phyloP scores from a whole-genome alignment of 495 filamentous ascomycete species.

The Neurospora sublineolata region DNA sequence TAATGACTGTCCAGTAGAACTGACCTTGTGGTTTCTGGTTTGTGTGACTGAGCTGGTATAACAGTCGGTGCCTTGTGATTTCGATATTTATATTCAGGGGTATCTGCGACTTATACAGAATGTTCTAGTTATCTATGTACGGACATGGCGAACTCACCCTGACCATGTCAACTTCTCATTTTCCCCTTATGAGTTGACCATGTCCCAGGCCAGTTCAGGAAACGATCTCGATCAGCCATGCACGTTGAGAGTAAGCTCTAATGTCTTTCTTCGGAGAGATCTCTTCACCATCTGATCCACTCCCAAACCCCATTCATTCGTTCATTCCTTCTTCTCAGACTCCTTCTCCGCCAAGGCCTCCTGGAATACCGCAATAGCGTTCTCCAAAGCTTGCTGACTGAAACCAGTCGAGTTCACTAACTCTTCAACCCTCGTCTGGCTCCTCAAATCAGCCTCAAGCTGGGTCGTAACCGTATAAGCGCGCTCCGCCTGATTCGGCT shows the following conservation, averaged over 20 bases:
- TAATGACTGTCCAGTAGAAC: not conserved
- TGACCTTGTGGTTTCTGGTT: not conserved
- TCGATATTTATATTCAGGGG: not conserved
- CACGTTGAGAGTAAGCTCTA: not conserved
- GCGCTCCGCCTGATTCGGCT: slow-evolving; percentile 56
- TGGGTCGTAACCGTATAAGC: slow-evolving; percentile 62
- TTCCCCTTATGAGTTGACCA: not conserved
- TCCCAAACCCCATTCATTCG: not conserved
- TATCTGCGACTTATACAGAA: not conserved
- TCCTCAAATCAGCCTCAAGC: slow-evolving; percentile 32
- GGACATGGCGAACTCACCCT: not conserved
- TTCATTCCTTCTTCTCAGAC: not conserved
- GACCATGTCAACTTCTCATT: not conserved
- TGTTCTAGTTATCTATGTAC: not conserved
- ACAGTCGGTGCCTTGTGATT: not conserved
- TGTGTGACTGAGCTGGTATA: not conserved
- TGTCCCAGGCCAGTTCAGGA: not conserved
- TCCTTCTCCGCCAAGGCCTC: slow-evolving; percentile 12
- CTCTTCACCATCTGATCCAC: not conserved
- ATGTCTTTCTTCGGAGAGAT: not conserved
- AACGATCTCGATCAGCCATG: not conserved
- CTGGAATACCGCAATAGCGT: slow-evolving; percentile 20
- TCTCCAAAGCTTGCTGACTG: slow-evolving; percentile 15
- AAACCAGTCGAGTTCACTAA: slow-evolving; percentile 30
- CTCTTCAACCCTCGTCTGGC: slow-evolving; percentile 26